Evolutionary conservation across 768 basidiomycete species (phyloP).

Genomic region (Xerocomellus amylosporus): DNA sequence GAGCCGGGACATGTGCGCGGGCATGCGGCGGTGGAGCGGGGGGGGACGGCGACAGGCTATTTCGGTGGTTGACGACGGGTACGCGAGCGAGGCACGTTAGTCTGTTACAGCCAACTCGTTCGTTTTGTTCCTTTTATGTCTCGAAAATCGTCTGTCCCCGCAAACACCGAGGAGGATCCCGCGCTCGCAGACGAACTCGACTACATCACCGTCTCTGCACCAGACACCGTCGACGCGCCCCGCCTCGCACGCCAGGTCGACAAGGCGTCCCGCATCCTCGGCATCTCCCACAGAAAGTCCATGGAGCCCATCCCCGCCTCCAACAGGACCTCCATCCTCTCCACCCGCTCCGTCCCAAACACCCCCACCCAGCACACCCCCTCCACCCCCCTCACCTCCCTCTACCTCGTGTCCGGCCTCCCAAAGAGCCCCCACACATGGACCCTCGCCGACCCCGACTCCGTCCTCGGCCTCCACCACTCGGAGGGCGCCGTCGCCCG

Average conservation of each 20-base stretch:
- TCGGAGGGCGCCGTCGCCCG: conserved; percentile 80
- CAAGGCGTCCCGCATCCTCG: conserved; percentile 77
- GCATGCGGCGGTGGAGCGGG: conserved; percentile 59
- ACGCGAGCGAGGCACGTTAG: too few relatives aligned
- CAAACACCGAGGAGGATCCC: conserved; percentile 6
- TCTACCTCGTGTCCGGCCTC: conserved; percentile 85
- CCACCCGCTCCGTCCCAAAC: conserved; percentile 47
- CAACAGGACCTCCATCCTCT: conserved; percentile 72
- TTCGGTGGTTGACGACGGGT: conserved; percentile 41
- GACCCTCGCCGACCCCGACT: conserved; percentile 83
- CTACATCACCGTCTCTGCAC: conserved; percentile 56
- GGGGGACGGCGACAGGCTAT: conserved; percentile 72
- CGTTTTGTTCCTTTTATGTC: too few relatives aligned
- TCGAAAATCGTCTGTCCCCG: conserved; percentile 26
- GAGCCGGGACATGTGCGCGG: conserved; percentile 86
- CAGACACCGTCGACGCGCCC: conserved; percentile 34
- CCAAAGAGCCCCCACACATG: conserved; percentile 89
- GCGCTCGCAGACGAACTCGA: conserved; percentile 68
- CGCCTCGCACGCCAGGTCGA: conserved; percentile 45
- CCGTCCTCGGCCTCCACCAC: conserved; percentile 78
- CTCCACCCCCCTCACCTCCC: conserved; percentile 72
- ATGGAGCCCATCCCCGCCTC: conserved; percentile 87
- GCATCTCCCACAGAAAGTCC: conserved; percentile 67
- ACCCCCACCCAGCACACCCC: conserved; percentile 62
- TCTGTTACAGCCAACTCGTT: too few relatives aligned